Evolutionary conservation across 768 basidiomycete species (phyloP), one percentile per base, ranked within the genome.

Genomic region (Boletus sp.): DNA sequence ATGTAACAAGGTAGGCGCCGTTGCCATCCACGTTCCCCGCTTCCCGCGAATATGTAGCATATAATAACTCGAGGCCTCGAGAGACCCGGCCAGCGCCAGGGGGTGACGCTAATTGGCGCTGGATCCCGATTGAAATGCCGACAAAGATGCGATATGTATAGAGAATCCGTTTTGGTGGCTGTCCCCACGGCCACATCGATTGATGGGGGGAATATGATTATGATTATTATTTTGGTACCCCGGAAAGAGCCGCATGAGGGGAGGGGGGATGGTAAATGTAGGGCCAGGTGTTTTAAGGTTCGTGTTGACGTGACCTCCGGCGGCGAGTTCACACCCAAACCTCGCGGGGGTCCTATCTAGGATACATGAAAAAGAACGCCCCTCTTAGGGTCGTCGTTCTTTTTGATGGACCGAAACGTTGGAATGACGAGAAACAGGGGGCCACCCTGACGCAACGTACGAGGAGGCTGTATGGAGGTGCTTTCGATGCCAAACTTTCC

Each of bases 401-500:
- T 49, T 50, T n/a, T 54, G 43, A 29, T 57, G 47, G 50, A 23
- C 33, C 49, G 54, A 38, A 42, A 39, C 41, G 11, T 45, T 53
- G 46, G 29, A 25, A 51, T 61, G 49, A 54, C 50, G 60, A 57
- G 60, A 45, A 47, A 50, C 43, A 46, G 47, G 59, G 59, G 53
- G 50, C 14, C 7, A 40, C 17, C 46, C 48, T 47, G 27, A 25
- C 47, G n/a, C n/a, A n/a, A 34, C 47, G 49, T 32, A 50, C 29
- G 49, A 42, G 14, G 49, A 42, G 14, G 62, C 17, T 33, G 49
- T 25, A 33, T 50, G 47, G n/a, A n/a, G n/a, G n/a, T 9, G 40
- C 43, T 64, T 67, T 66, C 65, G 65, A 55, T 63, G 46, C 55
- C 63, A 68, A 50, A 66, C 48, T 38, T 68, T 63, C 65, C 66